Conservation (phyloP, 805 yeast species). For the Candida morakotiae region DNA sequence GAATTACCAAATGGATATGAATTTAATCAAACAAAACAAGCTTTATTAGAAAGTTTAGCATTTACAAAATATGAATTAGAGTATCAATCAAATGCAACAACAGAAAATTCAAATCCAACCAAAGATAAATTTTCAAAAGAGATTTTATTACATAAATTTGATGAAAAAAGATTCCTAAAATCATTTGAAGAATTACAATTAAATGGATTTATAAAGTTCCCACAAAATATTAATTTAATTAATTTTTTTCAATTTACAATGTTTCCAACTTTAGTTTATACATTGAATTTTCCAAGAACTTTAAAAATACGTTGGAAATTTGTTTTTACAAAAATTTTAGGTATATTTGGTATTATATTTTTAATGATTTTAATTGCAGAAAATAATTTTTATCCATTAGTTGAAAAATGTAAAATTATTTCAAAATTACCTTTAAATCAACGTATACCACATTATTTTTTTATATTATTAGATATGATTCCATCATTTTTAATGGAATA, state of each 20-base stretch:
- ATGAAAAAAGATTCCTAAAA: slow-evolving; percentile 8
- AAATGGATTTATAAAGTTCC: slow-evolving; percentile 45
- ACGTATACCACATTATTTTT: slow-evolving; percentile 47
- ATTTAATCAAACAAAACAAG: slow-evolving; percentile 19
- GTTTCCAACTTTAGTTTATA: slow-evolving; percentile 88
- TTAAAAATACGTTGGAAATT: slow-evolving; percentile 63
- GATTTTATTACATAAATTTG: slow-evolving; percentile 10
- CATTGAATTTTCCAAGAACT: slow-evolving; percentile 79
- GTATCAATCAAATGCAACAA: slow-evolving; percentile 43
- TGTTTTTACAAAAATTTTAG: slow-evolving; percentile 64
- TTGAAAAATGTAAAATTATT: slow-evolving; percentile 53
- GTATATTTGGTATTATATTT: slow-evolving; percentile 82
- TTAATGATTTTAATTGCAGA: slow-evolving; percentile 82
- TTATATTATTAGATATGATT: slow-evolving; percentile 64
- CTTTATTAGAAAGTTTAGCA: slow-evolving; percentile 46
- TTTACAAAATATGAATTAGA: slow-evolving; percentile 73
- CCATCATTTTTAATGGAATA: slow-evolving; percentile 79
- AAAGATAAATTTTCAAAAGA: no score
- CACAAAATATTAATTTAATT: slow-evolving; percentile 58
- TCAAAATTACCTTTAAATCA: slow-evolving; percentile 45
- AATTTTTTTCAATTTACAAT: slow-evolving; percentile 77
- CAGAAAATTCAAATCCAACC: slow-evolving; percentile 8
- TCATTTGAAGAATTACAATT: slow-evolving; percentile 9
- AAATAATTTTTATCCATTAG: slow-evolving; percentile 68
- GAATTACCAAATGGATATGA: slow-evolving; percentile 19